Base-by-base conservation (phyloP, 176 grass and related monocot genomes). In the Triticum dicoccoides region DNA sequence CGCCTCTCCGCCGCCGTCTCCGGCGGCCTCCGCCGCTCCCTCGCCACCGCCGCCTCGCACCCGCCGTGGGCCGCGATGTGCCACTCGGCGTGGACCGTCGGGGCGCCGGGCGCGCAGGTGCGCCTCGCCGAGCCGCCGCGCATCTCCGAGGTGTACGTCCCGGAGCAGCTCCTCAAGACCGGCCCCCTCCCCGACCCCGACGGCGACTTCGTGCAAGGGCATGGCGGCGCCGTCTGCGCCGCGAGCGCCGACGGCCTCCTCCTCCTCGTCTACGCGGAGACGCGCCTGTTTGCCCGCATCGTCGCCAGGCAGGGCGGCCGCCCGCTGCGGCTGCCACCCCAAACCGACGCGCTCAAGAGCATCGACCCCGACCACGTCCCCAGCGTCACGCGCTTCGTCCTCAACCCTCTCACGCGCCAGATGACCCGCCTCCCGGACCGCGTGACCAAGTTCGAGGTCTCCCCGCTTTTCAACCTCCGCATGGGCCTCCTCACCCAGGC, bases 211-310 rank as follows among this genome's bases (percentile, higher is more conserved):
- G 73, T 51, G 44, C 42, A 76, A 30, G 72, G n/a, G 44, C 14
- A 4, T 6, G 14, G 44, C 42, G 73, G 44, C 73, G 7, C 17
- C 42, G 73, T 76, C 73, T 51, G 42, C 73, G 73, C 73, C 42
- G 6, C 42, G 1, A 76, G 73, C 24, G 73, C 42, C 73, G 73
- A 76, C 73, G 73, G 73, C 42, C 73, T 76, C 73, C 73, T 76
- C 73, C 73, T 76, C 73, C 24, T 76, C 73, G 73, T 51, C 44
- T 76, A 17, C 73, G 44, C 73, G 73, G 42, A 76, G 73, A 76
- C 47, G 73, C 73, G 73, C 14, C 13, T 51, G 12, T 51, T 51
- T 15, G 44, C 73, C 1, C 73, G 13, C 25, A 10, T 51, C 73
- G 3, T 76, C 73, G 73, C 13, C 73, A 47, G 23, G 73, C 44